Evolutionary conservation across 176 grass and related monocot species (phyloP), one percentile per base, ranked within the genome.

Genomic region (Cymbopogon citratus): DNA sequence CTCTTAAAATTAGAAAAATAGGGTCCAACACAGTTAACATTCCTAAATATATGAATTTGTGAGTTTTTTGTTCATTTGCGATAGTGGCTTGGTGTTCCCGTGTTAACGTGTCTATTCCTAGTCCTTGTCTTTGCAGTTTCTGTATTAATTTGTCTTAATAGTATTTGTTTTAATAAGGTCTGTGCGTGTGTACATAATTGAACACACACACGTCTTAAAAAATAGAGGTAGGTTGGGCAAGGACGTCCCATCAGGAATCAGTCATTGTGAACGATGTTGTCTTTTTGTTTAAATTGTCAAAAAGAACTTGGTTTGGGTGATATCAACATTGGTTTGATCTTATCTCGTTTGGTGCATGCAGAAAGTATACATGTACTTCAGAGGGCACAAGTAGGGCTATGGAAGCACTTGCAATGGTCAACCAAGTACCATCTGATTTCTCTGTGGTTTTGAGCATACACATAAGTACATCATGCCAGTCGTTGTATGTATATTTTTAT

Each of bases 311-410:
- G 12, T 78, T 46, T 4, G 59, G 66, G 2, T 43, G 18, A 18
- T 39, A 13, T 11, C 16, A 60, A 12, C 38, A 59, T 10, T 39
- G 12, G 15, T 66, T 33, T 28, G 48, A 77, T 81, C 7, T 66
- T 79, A 8, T 36, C 63, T 41, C n/a, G n/a, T 89, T 87, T 83
- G 71, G n/a, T 80, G 51, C 21, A 23, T 94, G 91, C 91, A 97
- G 94, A 94, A 75, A 92, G 86, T 94, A 82, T 92, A 89, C 80
- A 90, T 97, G 83, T 90, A 94, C 80, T 97, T 94, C 87, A 97
- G 94, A 97, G 89, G 94, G 41, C 85, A 92, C 67, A 89, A 94
- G 39, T 63, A 48, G n/a, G n/a, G 19, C 40, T 64, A 52, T n/a
- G 5, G 21, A 71, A 75, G 69, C 64, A 86, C 18, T 82, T 73